phyloP scores from a whole-genome alignment of 176 grass and related monocot genomes.

The Phragmites australis region DNA sequence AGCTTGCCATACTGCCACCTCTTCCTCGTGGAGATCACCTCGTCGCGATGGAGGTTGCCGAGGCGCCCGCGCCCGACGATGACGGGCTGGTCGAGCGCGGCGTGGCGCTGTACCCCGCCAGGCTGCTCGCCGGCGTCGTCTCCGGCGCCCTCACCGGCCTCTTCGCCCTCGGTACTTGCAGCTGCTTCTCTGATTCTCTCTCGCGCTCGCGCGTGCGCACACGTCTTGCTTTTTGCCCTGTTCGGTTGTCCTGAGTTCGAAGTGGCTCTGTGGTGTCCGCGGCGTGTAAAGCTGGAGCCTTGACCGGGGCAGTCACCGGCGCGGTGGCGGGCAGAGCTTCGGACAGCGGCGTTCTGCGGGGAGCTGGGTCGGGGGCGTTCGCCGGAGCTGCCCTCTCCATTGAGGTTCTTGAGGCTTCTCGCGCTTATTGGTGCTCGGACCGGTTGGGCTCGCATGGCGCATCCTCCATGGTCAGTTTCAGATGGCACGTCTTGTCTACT shows the following conservation, averaged over 20 bases:
- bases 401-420: conserved; percentile 72
- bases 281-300: conserved; percentile 52
- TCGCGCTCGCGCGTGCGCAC: too few relatives aligned
- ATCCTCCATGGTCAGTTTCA: conserved; percentile 68
- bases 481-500: background rate
- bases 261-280: conserved; percentile 11
- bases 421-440: conserved; percentile 73
- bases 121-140: conserved; percentile 61
- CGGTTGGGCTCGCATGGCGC: conserved; percentile 38
- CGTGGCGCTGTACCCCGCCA: conserved; percentile 43
- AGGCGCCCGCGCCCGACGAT: conserved; percentile 11
- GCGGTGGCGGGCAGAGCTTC: conserved; percentile 68
- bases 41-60: conserved; percentile 52
- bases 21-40: conserved; percentile 16
- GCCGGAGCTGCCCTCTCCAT: conserved; percentile 73
- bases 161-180: conserved; percentile 62
- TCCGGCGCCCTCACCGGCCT: conserved; percentile 68
- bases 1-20: background rate
- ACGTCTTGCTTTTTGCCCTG: background rate
- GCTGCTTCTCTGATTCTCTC: background rate
- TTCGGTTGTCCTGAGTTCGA: background rate
- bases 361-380: conserved; percentile 65
- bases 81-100: conserved; percentile 43
- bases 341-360: conserved; percentile 62
- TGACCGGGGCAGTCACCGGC: conserved; percentile 67